These are phyloP conservation scores for Globisporangium megalacanthum DNA, from an alignment of 352 stramenopile species.

Conservation along the genomic window DNA sequence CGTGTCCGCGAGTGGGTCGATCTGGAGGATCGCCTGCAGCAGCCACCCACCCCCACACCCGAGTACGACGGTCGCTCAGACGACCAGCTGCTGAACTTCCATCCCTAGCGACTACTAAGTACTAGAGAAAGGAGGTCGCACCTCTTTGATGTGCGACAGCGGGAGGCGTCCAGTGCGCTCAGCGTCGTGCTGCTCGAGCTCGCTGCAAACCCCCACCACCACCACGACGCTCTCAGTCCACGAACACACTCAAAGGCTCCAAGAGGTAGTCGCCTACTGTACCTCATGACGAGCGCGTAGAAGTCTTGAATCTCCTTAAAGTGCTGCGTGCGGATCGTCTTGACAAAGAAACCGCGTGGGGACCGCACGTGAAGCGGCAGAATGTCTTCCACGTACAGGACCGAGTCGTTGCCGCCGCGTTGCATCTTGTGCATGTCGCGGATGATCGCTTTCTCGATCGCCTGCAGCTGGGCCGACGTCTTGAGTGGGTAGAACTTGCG, in stretches of 20 bases:
- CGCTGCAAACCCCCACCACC: constrained; percentile 19
- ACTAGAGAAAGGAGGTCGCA: constrained; percentile 1
- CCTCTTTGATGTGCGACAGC: constrained; percentile 26
- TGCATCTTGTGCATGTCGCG: constrained; percentile 80
- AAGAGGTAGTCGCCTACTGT: constrained; percentile 1
- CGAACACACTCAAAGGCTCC: too few species aligned
- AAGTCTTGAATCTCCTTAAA: constrained; percentile 85
- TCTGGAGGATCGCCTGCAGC: constrained; percentile 29
- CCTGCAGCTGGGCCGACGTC: constrained; percentile 60
- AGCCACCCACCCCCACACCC: not conserved
- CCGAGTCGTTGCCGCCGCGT: constrained; percentile 55
- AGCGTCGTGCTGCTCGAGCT: constrained; percentile 46
- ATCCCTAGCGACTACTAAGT: not conserved
- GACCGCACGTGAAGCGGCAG: constrained; percentile 40
- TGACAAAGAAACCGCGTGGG: constrained; percentile 66
- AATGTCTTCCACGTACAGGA: constrained; percentile 74
- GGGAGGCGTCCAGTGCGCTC: constrained; percentile 39
- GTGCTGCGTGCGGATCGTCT: constrained; percentile 73
- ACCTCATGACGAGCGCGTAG: constrained; percentile 51
- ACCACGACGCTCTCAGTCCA: not conserved
- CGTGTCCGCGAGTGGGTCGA: constrained; percentile 48
- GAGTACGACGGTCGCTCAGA: not conserved
- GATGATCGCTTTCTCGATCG: constrained; percentile 72
- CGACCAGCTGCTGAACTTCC: not conserved
- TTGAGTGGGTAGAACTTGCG: constrained; percentile 80